phyloP scores from a whole-genome alignment of 73 alveolate species.

The Tetrahymena elliotti region DNA sequence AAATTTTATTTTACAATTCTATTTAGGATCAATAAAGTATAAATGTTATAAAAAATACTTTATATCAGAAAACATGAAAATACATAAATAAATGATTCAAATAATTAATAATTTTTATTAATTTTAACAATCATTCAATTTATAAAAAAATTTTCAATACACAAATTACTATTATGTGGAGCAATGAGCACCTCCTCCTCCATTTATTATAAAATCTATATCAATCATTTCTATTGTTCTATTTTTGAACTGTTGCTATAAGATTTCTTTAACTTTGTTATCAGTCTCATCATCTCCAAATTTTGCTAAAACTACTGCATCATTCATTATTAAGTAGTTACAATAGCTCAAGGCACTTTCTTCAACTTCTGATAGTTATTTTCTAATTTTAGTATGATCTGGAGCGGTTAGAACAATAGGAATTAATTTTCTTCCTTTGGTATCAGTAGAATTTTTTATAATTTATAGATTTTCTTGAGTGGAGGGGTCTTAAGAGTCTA shows the following conservation, averaged over 20 bases:
- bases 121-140: too few relatives aligned
- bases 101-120: too few relatives aligned
- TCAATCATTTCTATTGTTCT: conserved; percentile 32
- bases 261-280: conserved; percentile 8
- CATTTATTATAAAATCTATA: conserved; percentile 14
- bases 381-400: not conserved
- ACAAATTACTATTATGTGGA: conserved; percentile 31
- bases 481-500: conserved; percentile 7
- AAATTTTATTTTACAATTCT: too few relatives aligned
- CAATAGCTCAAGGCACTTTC: conserved; percentile 22
- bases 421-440: conserved; percentile 27
- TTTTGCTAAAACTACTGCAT: conserved; percentile 22
- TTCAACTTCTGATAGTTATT: not conserved
- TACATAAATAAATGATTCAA: too few relatives aligned
- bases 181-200: conserved; percentile 48
- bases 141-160: not conserved
- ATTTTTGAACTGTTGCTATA: conserved; percentile 20
- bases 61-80: too few relatives aligned
- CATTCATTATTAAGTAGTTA: conserved; percentile 13
- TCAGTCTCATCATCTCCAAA: conserved; percentile 27
- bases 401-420: conserved; percentile 31
- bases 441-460: conserved; percentile 21
- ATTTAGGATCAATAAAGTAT: too few relatives aligned
- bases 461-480: conserved; percentile 2
- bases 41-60: too few relatives aligned